phyloP scores from a whole-genome alignment of 2,329 filamentous ascomycete species.

The Diaporthe sp. region DNA sequence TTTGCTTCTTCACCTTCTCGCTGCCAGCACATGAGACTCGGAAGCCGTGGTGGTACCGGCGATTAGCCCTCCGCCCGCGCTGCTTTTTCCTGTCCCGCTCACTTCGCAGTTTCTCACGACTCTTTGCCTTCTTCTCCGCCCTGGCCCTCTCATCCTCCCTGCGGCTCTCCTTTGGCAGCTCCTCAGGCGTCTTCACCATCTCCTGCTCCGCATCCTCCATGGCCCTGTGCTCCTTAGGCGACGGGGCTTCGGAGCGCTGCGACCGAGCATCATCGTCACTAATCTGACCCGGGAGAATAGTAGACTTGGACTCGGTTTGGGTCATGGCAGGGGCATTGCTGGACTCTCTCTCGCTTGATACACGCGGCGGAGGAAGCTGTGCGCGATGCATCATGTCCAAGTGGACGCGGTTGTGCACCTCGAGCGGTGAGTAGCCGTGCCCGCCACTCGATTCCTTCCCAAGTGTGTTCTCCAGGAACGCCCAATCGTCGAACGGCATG shows the following conservation, averaged over 20 bases:
- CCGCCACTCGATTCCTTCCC: neutral
- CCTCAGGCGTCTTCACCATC: neutral
- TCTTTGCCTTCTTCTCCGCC: neutral
- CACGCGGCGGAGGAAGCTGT: neutral
- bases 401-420: conserved; percentile 38
- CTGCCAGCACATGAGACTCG: neutral
- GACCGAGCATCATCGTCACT: neutral
- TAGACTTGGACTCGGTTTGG: no score
- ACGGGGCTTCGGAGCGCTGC: conserved; percentile 12
- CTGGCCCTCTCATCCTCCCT: neutral
- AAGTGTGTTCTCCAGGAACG: conserved; percentile 24
- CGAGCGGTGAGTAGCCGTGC: conserved; percentile 26
- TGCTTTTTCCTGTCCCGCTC: neutral
- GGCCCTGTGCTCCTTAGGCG: conserved; percentile 11
- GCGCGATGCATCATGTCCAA: conserved; percentile 26
- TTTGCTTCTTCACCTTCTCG: neutral
- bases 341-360: neutral
- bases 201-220: neutral
- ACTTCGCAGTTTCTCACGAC: fast-evolving
- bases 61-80: neutral
- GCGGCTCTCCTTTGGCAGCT: neutral
- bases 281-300: neutral
- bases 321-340: no score
- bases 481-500: conserved; percentile 29
- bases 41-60: neutral